phyloP scores from a whole-genome alignment of 2,329 filamentous ascomycete species.

The Diaporthe sp. region DNA sequence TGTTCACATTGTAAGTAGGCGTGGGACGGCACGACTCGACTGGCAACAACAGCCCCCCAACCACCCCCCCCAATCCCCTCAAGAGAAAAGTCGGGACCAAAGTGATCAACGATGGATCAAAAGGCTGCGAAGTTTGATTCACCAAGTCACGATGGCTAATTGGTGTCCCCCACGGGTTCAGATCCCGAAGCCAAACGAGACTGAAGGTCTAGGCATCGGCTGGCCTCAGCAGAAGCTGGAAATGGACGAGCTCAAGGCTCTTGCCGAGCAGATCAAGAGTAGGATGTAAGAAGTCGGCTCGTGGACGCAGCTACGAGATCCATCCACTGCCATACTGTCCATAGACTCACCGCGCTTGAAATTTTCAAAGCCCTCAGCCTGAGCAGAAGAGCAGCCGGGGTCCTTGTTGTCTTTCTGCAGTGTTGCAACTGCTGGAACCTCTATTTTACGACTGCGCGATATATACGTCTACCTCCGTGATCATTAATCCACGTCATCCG shows the following conservation, averaged over 20 bases:
- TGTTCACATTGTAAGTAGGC: conserved; percentile 84
- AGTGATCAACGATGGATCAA: neutral
- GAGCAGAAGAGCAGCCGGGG: neutral
- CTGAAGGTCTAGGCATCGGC: conserved; percentile 80
- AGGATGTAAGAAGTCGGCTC: conserved; percentile 73
- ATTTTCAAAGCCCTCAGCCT: neutral
- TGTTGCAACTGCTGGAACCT: neutral
- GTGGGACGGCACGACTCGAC: neutral
- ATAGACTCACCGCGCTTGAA: neutral
- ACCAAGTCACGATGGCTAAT: neutral
- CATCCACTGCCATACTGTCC: neutral
- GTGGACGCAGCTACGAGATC: neutral
- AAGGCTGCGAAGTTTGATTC: neutral
- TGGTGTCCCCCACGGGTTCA: conserved; percentile 44
- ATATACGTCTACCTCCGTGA: conserved; percentile 26
- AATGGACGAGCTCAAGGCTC: conserved; percentile 84
- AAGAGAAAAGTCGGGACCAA: neutral
- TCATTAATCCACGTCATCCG: conserved; percentile 56
- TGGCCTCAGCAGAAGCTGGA: conserved; percentile 84
- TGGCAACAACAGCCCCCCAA: neutral
- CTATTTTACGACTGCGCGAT: conserved; percentile 15
- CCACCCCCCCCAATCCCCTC: too few species aligned
- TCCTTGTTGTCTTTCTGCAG: neutral
- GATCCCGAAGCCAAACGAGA: conserved; percentile 93
- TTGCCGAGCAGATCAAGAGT: conserved; percentile 85